Base-by-base conservation (phyloP, 148 eudicot species). In the Heliosperma pusillum region DNA sequence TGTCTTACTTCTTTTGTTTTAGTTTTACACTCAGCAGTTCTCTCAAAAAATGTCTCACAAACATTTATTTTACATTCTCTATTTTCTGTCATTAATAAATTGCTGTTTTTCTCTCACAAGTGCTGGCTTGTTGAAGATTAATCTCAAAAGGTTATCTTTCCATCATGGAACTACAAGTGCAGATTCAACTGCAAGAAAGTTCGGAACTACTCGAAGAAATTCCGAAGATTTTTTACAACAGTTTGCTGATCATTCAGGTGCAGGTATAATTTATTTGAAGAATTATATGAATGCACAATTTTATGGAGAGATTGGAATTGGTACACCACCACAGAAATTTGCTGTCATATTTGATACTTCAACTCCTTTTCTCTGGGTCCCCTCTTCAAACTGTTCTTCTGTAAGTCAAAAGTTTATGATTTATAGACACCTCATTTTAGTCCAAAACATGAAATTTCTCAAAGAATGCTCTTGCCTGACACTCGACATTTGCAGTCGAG, bases 251-350 rank as follows among this genome's bases (percentile, higher is more conserved):
- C 2, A 52, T 72, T 76, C 88, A 52, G 80, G 79, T 42, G 79
- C 47, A 66, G 89, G 80, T 62, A 65, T 80, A 47, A 75, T 93
- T 56, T 70, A 85, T 74, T 74, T 93, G 74, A 87, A 88, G 83
- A 93, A 93, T 71, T 91, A 88, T 76, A 75, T 89, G 86, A 89
- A 91, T 82, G 91, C 92, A 1, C 93, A 93, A n/a, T 93, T 88
- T 72, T 89, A 82, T 74, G 98, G 91, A 66, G 92, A 89, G 66
- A 89, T 93, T 78, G 84, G 88, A 9, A 82, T 93, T 69, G 97
- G 98, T 25, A 68, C 96, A 7, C 98, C 93, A 15, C 87, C 92
- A 2, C 98, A 93, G 86, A 91, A 85, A 11, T 93, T 93, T 74
- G 81, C 87, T 29, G 97, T 93, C 69, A 83, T 93, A 73, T 93